phyloP scores from a whole-genome alignment of 192 early-diverging fungal species.

The Geranomyces michiganensis region DNA sequence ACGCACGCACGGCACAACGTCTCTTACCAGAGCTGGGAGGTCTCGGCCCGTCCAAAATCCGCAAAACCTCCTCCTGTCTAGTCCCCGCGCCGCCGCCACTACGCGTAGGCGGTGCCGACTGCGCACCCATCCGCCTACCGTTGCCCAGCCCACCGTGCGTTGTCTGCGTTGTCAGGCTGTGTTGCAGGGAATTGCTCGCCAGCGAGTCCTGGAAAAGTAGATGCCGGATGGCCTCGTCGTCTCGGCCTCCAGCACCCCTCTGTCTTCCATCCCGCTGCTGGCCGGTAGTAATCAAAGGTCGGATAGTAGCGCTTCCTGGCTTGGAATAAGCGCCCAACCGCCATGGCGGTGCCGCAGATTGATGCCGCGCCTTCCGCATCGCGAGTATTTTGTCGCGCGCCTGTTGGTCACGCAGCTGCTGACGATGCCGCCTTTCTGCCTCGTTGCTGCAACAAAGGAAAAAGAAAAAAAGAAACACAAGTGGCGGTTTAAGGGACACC shows the following conservation, averaged over 20 bases:
- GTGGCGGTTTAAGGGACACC: neutral
- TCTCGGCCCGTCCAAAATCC: neutral
- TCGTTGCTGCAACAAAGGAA: neutral
- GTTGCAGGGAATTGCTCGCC: neutral
- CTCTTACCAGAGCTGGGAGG: neutral
- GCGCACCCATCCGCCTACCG: neutral
- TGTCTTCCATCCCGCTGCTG: neutral
- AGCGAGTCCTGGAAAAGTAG: neutral
- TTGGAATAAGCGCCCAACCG: slow-evolving; percentile 6
- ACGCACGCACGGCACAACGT: slow-evolving; percentile 7
- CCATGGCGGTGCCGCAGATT: slow-evolving; percentile 5
- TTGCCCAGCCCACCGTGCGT: neutral
- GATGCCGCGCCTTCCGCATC: neutral
- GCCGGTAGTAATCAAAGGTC: neutral
- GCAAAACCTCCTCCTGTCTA: slow-evolving; percentile 1
- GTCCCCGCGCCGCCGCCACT: neutral
- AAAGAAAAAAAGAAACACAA: neutral
- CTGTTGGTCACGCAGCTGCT: neutral
- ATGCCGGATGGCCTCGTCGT: neutral
- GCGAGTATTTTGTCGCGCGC: slow-evolving; percentile 14
- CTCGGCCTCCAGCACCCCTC: neutral
- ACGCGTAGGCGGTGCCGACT: neutral
- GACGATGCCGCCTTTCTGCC: neutral
- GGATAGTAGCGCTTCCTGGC: neutral
- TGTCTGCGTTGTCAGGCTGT: neutral